phyloP scores from a whole-genome alignment of 2,329 filamentous ascomycete species.

The Lojkania enalia region DNA sequence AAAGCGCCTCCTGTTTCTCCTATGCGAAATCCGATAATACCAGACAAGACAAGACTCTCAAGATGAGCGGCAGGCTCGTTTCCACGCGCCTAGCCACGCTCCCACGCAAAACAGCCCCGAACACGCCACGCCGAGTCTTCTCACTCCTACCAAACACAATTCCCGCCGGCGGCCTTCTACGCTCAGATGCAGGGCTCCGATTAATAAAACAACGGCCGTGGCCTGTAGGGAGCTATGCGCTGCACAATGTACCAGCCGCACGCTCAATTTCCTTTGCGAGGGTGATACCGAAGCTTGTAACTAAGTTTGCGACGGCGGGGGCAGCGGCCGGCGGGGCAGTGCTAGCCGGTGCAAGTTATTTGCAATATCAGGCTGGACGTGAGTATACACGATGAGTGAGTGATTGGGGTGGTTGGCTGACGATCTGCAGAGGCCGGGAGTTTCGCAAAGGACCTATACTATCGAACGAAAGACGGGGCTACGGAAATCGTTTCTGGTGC shows the following conservation, averaged over 20 bases:
- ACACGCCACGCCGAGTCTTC: constrained; percentile 56
- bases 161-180: constrained; percentile 44
- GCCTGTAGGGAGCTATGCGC: constrained; percentile 75
- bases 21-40: background rate
- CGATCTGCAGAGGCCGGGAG: constrained; percentile 67
- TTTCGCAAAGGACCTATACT: constrained; percentile 76
- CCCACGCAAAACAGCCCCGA: constrained; percentile 65
- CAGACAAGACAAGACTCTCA: constrained; percentile 15
- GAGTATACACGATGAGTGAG: constrained; percentile 46
- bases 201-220: constrained; percentile 62
- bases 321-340: constrained; percentile 90
- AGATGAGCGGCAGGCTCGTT: constrained; percentile 74
- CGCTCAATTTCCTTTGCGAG: constrained; percentile 69
- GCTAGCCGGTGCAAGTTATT: constrained; percentile 83
- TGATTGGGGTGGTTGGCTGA: constrained; percentile 40
- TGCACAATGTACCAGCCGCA: constrained; percentile 75
- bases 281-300: constrained; percentile 78
- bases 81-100: constrained; percentile 71
- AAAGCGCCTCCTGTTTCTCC: background rate
- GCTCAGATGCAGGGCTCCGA: constrained; percentile 40
- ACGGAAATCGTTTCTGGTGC: constrained; percentile 68
- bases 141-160: constrained; percentile 36
- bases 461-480: constrained; percentile 71
- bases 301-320: constrained; percentile 85
- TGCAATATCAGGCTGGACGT: constrained; percentile 95